Conservation (phyloP, 306 rosid species). For the Dalbergia cochinchinensis region DNA sequence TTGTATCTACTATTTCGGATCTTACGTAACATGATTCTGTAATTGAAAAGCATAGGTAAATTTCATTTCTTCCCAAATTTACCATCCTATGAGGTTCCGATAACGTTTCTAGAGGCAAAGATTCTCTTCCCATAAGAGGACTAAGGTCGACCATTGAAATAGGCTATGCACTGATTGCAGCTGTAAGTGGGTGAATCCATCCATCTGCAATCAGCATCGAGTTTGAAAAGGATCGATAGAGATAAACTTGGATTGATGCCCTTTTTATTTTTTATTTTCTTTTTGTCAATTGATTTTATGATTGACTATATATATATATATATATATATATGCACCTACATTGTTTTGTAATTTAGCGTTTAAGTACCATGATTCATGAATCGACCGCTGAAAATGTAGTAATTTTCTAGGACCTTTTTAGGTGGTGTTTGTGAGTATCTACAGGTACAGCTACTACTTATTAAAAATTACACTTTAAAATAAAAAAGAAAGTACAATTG, state of each 20-base stretch:
- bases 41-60: no score
- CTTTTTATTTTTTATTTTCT: not conserved
- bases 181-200: constrained; percentile 40
- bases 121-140: constrained; percentile 41
- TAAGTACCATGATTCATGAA: constrained; percentile 12
- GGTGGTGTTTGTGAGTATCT: no score
- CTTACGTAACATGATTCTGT: no score
- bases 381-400: not conserved
- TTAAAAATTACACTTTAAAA: no score
- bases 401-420: not conserved
- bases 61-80: not conserved
- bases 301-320: not conserved
- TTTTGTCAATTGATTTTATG: constrained; percentile 18
- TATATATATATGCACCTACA: not conserved
- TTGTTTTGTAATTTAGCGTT: not conserved
- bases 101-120: constrained; percentile 42
- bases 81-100: constrained; percentile 36
- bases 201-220: constrained; percentile 46
- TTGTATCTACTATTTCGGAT: no score
- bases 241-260: constrained; percentile 44
- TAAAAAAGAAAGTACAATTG: no score
- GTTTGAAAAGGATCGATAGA: constrained; percentile 38
- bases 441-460: no score
- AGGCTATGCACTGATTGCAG: constrained; percentile 22
- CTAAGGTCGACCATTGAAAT: constrained; percentile 42